Percentiles rank a stretch among this genome's conserved stretches.
These are phyloP conservation scores for carrot (Daucus carota) DNA, from an alignment of 129 eudicot species.

Conservation along the genomic window DNA sequence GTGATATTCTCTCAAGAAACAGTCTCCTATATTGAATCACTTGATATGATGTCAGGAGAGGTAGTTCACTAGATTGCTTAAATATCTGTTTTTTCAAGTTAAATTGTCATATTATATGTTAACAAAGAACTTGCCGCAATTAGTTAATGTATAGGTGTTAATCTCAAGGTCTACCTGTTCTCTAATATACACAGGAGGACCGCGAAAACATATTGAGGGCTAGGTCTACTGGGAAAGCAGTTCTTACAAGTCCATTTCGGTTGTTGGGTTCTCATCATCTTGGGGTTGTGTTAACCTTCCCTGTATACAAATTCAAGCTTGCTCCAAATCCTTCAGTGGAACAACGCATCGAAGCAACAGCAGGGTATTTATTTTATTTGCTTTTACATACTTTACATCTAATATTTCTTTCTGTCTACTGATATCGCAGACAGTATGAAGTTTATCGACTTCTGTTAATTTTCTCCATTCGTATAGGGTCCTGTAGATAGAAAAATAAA, in stretches of 20 bases:
- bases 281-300: conserved; percentile 85
- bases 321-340: conserved; percentile 52
- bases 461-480: no score
- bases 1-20: conserved; percentile 90
- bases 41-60: conserved; percentile 98
- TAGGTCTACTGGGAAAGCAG: conserved; percentile 85
- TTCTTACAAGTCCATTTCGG: conserved; percentile 72
- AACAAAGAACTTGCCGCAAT: neutral
- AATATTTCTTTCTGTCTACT: neutral
- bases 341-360: conserved; percentile 67
- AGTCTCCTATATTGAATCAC: conserved; percentile 64
- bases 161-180: neutral
- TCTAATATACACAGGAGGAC: conserved; percentile 56
- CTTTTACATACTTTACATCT: neutral
- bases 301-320: conserved; percentile 73
- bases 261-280: conserved; percentile 80
- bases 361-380: conserved; percentile 44
- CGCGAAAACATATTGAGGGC: conserved; percentile 82
- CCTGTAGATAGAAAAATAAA: neutral
- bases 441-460: neutral
- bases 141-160: neutral
- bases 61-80: conserved; percentile 23
- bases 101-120: neutral
- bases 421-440: neutral
- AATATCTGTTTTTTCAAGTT: no score